phyloP scores from a whole-genome alignment of 768 basidiomycete genomes.

The Rhodocollybia butyracea region DNA sequence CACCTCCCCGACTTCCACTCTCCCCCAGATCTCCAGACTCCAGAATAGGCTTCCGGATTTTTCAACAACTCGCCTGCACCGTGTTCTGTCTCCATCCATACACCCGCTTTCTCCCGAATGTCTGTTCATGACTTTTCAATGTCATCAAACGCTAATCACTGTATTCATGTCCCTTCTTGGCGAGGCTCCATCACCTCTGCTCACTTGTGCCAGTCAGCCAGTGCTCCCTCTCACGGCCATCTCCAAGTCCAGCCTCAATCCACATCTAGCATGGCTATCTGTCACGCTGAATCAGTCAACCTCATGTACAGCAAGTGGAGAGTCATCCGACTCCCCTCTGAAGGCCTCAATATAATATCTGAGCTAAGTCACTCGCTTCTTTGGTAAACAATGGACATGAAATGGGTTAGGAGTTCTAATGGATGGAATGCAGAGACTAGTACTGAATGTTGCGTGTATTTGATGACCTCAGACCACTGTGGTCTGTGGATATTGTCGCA shows the following conservation, averaged over 20 bases:
- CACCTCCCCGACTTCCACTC: conserved; percentile 54
- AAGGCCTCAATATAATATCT: too few relatives aligned
- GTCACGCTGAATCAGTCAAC: conserved; percentile 64
- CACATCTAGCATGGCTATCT: conserved; percentile 41
- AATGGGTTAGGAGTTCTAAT: too few relatives aligned
- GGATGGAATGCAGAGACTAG: too few relatives aligned
- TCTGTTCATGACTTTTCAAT: conserved; percentile 48
- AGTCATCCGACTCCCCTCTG: too few relatives aligned
- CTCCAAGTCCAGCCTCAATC: conserved; percentile 48
- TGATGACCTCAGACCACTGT: too few relatives aligned
- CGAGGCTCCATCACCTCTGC: conserved; percentile 47
- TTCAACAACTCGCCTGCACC: conserved; percentile 47
- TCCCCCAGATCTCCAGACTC: conserved; percentile 58
- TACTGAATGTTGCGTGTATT: too few relatives aligned
- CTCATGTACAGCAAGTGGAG: too few relatives aligned
- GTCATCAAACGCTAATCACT: conserved; percentile 32
- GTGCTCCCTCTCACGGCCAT: conserved; percentile 60
- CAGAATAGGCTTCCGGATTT: conserved; percentile 65
- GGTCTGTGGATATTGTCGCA: too few relatives aligned
- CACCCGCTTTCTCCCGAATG: conserved; percentile 41
- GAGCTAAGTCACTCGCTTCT: too few relatives aligned
- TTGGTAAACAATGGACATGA: too few relatives aligned
- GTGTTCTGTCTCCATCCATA: conserved; percentile 28
- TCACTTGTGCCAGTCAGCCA: conserved; percentile 68
- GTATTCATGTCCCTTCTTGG: conserved; percentile 38